Evolutionary conservation across 192 early-diverging fungal species (phyloP).

Genomic region (Linnemannia schmuckeri): DNA sequence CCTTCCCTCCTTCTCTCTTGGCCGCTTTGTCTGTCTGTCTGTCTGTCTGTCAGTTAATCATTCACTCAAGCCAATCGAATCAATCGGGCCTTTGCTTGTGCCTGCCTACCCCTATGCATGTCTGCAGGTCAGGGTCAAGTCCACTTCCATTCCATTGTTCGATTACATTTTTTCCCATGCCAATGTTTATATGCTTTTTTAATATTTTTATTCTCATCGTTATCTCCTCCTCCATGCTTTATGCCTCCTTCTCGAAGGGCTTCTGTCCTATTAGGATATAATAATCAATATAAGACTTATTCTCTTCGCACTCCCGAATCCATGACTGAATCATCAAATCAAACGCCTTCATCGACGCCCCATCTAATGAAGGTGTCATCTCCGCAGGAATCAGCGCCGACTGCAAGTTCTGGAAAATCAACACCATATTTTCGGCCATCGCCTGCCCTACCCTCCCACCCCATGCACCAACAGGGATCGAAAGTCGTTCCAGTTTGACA

Average conservation of each 20-base stretch:
- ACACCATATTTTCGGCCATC: constrained; percentile 57
- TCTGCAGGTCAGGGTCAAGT: neutral
- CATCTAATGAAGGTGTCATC: neutral
- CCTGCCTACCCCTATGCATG: neutral
- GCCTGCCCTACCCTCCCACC: constrained; percentile 49
- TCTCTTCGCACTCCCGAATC: constrained; percentile 54
- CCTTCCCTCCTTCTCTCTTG: neutral
- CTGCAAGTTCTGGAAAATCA: constrained; percentile 53
- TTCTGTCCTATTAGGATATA: constrained; percentile 42
- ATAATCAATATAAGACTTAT: constrained; percentile 51
- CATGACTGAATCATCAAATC: constrained; percentile 50
- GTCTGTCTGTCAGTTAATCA: too few relatives aligned
- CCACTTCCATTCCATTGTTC: neutral
- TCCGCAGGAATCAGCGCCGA: constrained; percentile 31
- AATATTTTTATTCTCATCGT: neutral
- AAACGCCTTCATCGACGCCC: constrained; percentile 25
- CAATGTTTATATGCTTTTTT: neutral
- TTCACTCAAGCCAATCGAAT: too few relatives aligned
- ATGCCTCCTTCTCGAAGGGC: constrained; percentile 6
- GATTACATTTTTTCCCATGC: neutral
- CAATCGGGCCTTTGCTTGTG: neutral
- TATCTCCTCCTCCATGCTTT: neutral
- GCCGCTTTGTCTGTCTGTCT: neutral
- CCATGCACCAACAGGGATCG: constrained; percentile 54
- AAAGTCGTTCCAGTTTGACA: constrained; percentile 44